Evolutionary conservation across 164 flowering plant genomes (phyloP), one percentile per base, ranked within the genome.

Genomic region (Liquidambar formosana): DNA sequence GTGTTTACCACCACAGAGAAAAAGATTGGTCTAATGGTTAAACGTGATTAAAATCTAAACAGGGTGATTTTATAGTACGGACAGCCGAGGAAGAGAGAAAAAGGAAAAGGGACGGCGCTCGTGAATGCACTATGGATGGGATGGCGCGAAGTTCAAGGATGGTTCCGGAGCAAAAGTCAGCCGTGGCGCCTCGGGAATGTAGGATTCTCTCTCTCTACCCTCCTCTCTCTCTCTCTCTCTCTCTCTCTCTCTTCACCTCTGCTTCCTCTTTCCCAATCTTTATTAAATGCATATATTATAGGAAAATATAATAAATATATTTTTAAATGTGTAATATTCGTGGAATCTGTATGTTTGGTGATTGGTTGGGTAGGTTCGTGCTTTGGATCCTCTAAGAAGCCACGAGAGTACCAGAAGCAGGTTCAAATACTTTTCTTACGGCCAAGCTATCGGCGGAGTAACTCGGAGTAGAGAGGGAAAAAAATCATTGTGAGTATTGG

Each of bases 101-200:
- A 6, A 67, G 56, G 13, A 22, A 45, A 52, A 56, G 5, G 43
- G 26, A 63, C 33, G 62, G 66, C 66, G 10, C 5, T 27, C 49
- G 19, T 21, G 26, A 10, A 14, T 18, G 22, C 9, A 52, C 22
- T 11, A 58, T 0, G 12, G 11, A 46, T 11, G 62, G 62, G 5
- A 64, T 53, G 75, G 80, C 75, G 74, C 76, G 61, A 73, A 63
- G 16, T 76, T 67, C 73, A 27, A 71, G 45, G 78, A 66, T 57
- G 69, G 60, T 65, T 80, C 77, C 66, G 4, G 65, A 41, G 23
- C 27, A 22, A 51, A 74, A 57, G 69, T 74, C 81, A 70, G 74
- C 59, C 63, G 81, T 72, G 81, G 80, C 82, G 81, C 65, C 79
- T 77, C 73, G 75, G 71, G 48, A 68, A 44, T 46, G 81, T 71